phyloP scores from a whole-genome alignment of 306 rosid species.

The Prunus fruticosa region DNA sequence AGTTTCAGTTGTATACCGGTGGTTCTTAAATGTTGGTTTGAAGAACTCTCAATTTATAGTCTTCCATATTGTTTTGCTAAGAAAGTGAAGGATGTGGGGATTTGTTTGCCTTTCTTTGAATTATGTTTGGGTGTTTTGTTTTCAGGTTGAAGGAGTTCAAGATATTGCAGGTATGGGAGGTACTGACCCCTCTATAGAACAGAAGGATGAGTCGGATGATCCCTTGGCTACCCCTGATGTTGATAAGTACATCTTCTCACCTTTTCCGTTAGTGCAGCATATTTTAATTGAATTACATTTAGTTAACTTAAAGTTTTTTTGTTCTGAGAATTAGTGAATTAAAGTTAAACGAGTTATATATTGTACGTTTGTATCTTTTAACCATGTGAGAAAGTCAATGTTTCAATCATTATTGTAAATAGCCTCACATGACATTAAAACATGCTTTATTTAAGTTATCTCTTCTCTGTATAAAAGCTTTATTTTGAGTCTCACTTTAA shows the following conservation, averaged over 20 bases:
- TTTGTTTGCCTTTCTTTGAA: neutral
- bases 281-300: neutral
- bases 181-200: conserved; percentile 46
- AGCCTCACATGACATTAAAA: neutral
- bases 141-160: conserved; percentile 84
- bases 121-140: neutral
- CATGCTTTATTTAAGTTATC: neutral
- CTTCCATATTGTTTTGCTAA: neutral
- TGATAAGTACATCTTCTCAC: conserved; percentile 20
- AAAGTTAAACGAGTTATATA: neutral
- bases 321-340: neutral
- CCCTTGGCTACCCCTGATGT: conserved; percentile 35
- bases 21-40: neutral
- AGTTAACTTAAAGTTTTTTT: neutral
- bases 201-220: conserved; percentile 75
- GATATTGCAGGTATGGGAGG: conserved; percentile 58
- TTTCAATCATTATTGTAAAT: neutral
- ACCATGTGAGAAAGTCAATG: neutral
- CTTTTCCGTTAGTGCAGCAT: neutral
- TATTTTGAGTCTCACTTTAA: neutral
- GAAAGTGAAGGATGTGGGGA: neutral
- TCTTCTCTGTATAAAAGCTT: neutral
- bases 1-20: neutral
- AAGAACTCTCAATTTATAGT: neutral
- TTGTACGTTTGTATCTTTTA: neutral